Conservation (phyloP, 148 eudicot genomes). For the Euryodendron excelsum region DNA sequence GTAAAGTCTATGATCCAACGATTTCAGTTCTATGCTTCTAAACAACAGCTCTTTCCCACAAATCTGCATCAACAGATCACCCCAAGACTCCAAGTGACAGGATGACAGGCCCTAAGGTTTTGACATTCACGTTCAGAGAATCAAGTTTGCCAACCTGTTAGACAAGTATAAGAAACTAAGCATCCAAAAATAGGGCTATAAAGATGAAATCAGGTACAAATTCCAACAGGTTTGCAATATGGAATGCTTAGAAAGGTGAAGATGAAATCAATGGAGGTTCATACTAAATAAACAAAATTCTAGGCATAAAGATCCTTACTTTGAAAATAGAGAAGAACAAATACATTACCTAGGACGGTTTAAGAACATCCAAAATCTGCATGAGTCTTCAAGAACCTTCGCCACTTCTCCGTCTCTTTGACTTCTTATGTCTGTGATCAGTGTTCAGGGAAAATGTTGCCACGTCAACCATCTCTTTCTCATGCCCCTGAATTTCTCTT, state of each 20-base stretch:
- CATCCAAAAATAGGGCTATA: too few relatives aligned
- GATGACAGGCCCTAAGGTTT: not conserved
- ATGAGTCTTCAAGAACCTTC: slow-evolving; percentile 29
- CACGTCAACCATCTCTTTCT: slow-evolving; percentile 21
- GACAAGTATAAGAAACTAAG: not conserved
- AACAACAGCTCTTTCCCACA: not conserved
- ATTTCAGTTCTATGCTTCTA: not conserved
- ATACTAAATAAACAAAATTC: not conserved
- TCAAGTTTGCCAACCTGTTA: not conserved
- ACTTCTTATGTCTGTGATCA: slow-evolving; percentile 40
- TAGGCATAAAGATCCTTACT: too few relatives aligned
- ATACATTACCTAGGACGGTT: not conserved
- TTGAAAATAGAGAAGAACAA: not conserved
- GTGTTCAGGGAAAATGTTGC: slow-evolving; percentile 23
- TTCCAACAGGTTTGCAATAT: not conserved
- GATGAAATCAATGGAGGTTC: not conserved
- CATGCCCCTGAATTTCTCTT: slow-evolving; percentile 26
- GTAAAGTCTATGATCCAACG: not conserved
- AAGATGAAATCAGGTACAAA: too few relatives aligned
- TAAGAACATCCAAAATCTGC: not conserved
- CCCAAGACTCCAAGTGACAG: not conserved
- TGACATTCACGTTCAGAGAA: not conserved
- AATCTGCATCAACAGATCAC: not conserved
- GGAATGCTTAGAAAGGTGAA: not conserved
- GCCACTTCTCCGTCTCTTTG: slow-evolving; percentile 44